These are phyloP conservation scores for Xylaria nigripes DNA, from an alignment of 495 filamentous ascomycete species.

Conservation along the genomic window DNA sequence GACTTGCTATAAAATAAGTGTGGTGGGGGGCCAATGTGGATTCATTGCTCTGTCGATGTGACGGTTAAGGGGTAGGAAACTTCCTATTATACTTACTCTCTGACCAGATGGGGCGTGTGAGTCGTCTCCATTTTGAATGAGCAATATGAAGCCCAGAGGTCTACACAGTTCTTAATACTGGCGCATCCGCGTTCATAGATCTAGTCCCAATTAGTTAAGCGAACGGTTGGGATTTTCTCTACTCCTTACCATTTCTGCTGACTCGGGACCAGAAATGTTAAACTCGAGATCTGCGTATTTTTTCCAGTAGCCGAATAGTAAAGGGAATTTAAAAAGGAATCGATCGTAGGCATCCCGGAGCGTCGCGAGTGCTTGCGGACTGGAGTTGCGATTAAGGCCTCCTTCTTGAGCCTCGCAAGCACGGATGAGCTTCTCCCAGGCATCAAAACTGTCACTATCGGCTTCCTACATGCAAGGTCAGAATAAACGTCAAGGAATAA, in stretches of 20 bases:
- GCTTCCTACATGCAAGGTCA: slow-evolving; percentile 40
- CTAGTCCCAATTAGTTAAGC: slow-evolving; percentile 32
- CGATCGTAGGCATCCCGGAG: slow-evolving; percentile 80
- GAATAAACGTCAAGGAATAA: not conserved
- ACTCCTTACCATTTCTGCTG: slow-evolving; percentile 82
- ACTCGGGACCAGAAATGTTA: slow-evolving; percentile 90
- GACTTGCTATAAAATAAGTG: slow-evolving; percentile 16
- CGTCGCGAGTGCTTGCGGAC: slow-evolving; percentile 81
- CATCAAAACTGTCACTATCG: slow-evolving; percentile 86
- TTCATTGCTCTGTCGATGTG: slow-evolving; percentile 28
- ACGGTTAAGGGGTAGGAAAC: slow-evolving; percentile 64
- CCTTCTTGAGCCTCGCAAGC: slow-evolving; percentile 79
- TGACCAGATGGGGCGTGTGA: slow-evolving; percentile 87
- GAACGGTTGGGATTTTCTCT: not conserved
- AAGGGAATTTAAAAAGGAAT: slow-evolving; percentile 89
- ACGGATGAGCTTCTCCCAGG: slow-evolving; percentile 88
- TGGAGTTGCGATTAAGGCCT: slow-evolving; percentile 92
- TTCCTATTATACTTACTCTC: slow-evolving; percentile 89
- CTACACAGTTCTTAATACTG: slow-evolving; percentile 85
- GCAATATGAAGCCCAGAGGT: slow-evolving; percentile 96
- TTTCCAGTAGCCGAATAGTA: slow-evolving; percentile 98
- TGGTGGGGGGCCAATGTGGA: slow-evolving; percentile 25
- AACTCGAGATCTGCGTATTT: slow-evolving; percentile 99
- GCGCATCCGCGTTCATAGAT: slow-evolving; percentile 94
- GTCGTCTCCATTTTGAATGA: slow-evolving; percentile 94